phyloP scores from a whole-genome alignment of 1,284 basidiomycete species.

The Trametes hirsuta region DNA sequence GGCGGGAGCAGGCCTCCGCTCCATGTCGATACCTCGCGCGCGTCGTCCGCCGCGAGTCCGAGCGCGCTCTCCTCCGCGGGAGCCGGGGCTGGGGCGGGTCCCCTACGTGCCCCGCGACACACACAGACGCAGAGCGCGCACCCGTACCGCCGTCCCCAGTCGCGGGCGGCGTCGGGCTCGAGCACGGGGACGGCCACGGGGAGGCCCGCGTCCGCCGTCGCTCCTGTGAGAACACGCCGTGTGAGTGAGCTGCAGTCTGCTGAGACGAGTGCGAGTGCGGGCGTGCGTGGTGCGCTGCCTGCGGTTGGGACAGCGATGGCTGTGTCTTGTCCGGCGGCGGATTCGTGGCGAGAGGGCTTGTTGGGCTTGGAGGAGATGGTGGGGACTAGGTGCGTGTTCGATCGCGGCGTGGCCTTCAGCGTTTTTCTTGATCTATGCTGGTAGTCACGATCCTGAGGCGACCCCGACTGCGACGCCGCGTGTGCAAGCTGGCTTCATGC shows the following conservation, averaged over 20 bases:
- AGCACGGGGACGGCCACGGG: slow-evolving; percentile 7
- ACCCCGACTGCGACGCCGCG: slow-evolving; percentile 18
- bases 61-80: slow-evolving; percentile 25
- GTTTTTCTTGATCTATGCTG: slow-evolving; percentile 14
- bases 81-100: slow-evolving; percentile 26
- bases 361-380: slow-evolving; percentile 10
- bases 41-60: slow-evolving; percentile 25
- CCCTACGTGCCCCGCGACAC: slow-evolving; percentile 29
- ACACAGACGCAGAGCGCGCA: slow-evolving; percentile 27
- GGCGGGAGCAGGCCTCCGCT: slow-evolving; percentile 28
- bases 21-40: slow-evolving; percentile 26
- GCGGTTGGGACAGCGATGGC: slow-evolving; percentile 28
- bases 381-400: slow-evolving; percentile 20
- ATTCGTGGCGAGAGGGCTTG: slow-evolving; percentile 25
- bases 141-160: slow-evolving; percentile 34
- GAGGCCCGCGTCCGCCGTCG: slow-evolving; percentile 4
- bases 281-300: slow-evolving; percentile 13
- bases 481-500: not conserved
- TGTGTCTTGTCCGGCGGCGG: slow-evolving; percentile 27
- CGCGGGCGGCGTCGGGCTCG: slow-evolving; percentile 25
- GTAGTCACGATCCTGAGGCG: slow-evolving; percentile 9
- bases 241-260: slow-evolving; percentile 25
- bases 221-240: slow-evolving; percentile 27
- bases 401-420: not conserved
- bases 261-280: slow-evolving; percentile 23